A percentile compares a stretch with the other conserved stretches of the same genome.
These are phyloP conservation scores for Panicum virgatum DNA, from an alignment of 202 grass and related monocot species.

Conservation along the genomic window DNA sequence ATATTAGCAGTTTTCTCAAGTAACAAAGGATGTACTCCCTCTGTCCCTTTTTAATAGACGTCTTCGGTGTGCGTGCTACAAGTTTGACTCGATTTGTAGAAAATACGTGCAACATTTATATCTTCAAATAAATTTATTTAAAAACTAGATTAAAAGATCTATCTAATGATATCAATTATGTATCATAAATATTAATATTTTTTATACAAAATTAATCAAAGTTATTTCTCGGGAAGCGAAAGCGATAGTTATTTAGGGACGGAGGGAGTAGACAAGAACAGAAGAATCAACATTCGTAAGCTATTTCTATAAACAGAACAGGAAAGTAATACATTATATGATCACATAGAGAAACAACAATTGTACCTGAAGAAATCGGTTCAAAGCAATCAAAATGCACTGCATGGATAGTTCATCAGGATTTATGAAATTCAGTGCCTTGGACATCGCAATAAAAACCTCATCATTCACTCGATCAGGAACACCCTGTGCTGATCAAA, in stretches of 20 bases:
- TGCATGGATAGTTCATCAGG: constrained; percentile 98
- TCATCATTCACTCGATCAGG: constrained; percentile 86
- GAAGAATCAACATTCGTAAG: neutral
- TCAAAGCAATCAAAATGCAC: constrained; percentile 97
- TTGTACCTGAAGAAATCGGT: constrained; percentile 91
- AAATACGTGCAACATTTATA: too few relatives aligned
- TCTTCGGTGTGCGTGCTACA: too few relatives aligned
- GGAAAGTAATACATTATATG: constrained; percentile 12
- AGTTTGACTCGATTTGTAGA: too few relatives aligned
- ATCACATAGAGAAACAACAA: neutral
- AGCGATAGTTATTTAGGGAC: too few relatives aligned
- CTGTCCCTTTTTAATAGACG: too few relatives aligned
- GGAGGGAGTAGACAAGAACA: constrained; percentile 30
- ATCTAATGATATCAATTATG: too few relatives aligned
- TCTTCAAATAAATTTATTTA: too few relatives aligned
- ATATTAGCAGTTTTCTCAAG: constrained; percentile 2
- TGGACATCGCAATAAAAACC: constrained; percentile 98
- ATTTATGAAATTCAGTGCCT: constrained; percentile 98
- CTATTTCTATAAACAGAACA: constrained; percentile 15
- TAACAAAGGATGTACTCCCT: constrained; percentile 23
- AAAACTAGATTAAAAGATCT: too few relatives aligned
- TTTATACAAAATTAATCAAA: too few relatives aligned
- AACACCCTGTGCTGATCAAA: constrained; percentile 79
- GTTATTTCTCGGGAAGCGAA: too few relatives aligned
- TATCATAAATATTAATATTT: too few relatives aligned